Conservation (phyloP, 371 early-diverging fungal species). For the Mucor circinelloides region DNA sequence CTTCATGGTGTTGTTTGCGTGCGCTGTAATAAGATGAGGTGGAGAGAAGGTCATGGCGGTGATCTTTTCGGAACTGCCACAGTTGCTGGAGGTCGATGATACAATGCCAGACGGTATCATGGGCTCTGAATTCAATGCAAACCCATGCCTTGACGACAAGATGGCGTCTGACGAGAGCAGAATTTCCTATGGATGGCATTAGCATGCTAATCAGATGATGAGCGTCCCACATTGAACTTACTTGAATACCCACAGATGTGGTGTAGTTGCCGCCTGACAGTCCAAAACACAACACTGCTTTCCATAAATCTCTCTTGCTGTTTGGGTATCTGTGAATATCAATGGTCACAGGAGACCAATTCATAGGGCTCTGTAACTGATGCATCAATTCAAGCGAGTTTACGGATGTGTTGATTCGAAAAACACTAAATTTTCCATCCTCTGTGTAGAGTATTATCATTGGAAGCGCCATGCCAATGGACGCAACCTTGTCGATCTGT, state of each 20-base stretch:
- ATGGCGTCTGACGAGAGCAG: constrained; percentile 20
- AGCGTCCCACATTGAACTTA: neutral
- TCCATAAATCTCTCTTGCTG: constrained; percentile 21
- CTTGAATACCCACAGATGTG: constrained; percentile 45
- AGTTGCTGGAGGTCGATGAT: neutral
- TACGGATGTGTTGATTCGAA: constrained; percentile 15
- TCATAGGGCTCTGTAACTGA: constrained; percentile 36
- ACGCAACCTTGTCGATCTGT: constrained; percentile 10
- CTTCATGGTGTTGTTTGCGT: constrained; percentile 55
- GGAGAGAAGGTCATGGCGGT: constrained; percentile 38
- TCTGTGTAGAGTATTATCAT: constrained; percentile 38
- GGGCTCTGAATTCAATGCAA: constrained; percentile 23
- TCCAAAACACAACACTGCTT: constrained; percentile 37
- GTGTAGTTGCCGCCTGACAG: constrained; percentile 30
- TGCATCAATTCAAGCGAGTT: constrained; percentile 24
- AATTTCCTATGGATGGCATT: constrained; percentile 28
- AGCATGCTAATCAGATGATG: neutral
- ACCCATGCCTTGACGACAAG: constrained; percentile 35
- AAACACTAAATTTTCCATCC: constrained; percentile 32
- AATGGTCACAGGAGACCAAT: constrained; percentile 35
- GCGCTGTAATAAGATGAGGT: constrained; percentile 50
- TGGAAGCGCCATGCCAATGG: constrained; percentile 36
- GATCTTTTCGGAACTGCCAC: constrained; percentile 19
- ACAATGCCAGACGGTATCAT: neutral
- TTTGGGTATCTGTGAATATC: constrained; percentile 13